Base-by-base conservation (phyloP, 2,329 filamentous ascomycete genomes). In the Sporothrix schenckii region DNA sequence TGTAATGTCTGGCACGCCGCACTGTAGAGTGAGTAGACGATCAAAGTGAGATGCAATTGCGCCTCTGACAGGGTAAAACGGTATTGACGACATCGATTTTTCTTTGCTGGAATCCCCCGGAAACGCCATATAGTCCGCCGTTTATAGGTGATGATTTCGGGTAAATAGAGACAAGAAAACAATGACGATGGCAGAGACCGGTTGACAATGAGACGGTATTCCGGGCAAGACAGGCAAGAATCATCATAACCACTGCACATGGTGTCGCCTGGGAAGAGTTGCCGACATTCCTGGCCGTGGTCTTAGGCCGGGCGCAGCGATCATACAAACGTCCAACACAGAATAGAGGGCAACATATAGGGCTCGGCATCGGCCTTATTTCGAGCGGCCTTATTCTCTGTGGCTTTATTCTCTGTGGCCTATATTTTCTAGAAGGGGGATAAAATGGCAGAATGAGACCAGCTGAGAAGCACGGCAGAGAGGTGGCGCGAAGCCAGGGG, bases 201-300 rank as follows among this genome's bases (percentile, higher is more conserved):
- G 7, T 16, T 5, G 19, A 24, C 19, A 21, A 21, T 24, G 3
- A 21, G 34, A 56, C 53, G 13, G 19, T 34, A 39, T n/a, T 39
- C 27, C 30, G 16, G 30, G 54, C 6, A 9, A 39, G 34, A 9
- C 34, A 34, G 34, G 34, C 34, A 34, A 9, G 34, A 34, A 9
- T 6, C 34, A 9, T 34, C 34, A 34, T 9, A 34, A 34, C 34
- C 34, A 34, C 34, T 6, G 34, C 34, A 34, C 34, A 6, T 9
- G 34, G 5, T 34, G 34, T 34, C 34, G n/a, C n/a, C 39, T 44
- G 44, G 61, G 24, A n/a, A 30, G 6, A 34, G 47, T 66, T 66
- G 63, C 47, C 63, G 63, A 66, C 7, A 14, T 66, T 66, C 63
- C 63, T 66, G 24, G 3, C 27, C 27, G 27, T 30, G 27, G 27